phyloP scores from a whole-genome alignment of 2,329 filamentous ascomycete genomes.

The Diplocarpon mali region DNA sequence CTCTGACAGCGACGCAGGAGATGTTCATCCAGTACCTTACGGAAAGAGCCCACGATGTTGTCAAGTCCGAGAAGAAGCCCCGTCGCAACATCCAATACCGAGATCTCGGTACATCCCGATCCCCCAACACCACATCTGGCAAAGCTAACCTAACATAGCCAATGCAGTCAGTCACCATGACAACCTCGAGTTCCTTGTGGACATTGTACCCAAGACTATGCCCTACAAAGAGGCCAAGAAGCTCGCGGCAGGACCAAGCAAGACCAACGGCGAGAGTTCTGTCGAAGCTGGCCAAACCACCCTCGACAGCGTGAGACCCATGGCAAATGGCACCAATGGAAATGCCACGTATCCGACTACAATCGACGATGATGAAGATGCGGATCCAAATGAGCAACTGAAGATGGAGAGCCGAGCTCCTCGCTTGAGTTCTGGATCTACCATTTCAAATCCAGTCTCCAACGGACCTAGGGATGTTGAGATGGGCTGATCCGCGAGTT shows the following conservation, averaged over 20 bases:
- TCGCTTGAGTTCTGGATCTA: constrained; percentile 12
- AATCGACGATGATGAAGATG: constrained; percentile 15
- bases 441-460: constrained; percentile 9
- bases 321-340: constrained; percentile 13
- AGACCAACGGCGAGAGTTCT: constrained; percentile 28
- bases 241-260: constrained; percentile 34
- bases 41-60: constrained; percentile 73
- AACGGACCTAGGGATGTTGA: constrained; percentile 21
- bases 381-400: constrained; percentile 26
- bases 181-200: constrained; percentile 87
- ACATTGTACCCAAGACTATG: constrained; percentile 79
- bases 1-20: constrained; percentile 44
- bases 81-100: constrained; percentile 92
- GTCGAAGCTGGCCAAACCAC: constrained; percentile 24
- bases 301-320: constrained; percentile 21
- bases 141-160: constrained; percentile 37
- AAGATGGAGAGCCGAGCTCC: constrained; percentile 23
- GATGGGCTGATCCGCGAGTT: constrained; percentile 17
- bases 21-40: constrained; percentile 92
- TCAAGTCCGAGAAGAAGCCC: constrained; percentile 84
- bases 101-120: constrained; percentile 56
- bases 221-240: constrained; percentile 65
- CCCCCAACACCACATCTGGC: constrained; percentile 5
- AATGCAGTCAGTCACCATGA: constrained; percentile 79
- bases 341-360: constrained; percentile 1